Conservation (phyloP, 2,329 filamentous ascomycete genomes). For the Aureobasidium sp. region DNA sequence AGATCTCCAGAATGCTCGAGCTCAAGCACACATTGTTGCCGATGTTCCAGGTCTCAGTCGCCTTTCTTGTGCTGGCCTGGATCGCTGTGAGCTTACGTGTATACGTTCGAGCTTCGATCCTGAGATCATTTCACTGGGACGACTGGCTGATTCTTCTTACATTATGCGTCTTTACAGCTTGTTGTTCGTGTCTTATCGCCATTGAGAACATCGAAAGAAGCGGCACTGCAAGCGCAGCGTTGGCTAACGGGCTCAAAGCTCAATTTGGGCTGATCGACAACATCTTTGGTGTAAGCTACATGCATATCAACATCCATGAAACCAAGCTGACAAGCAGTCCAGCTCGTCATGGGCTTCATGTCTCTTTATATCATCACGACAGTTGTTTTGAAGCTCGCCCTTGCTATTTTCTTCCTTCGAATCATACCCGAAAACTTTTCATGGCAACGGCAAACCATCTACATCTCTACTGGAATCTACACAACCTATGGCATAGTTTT, state of each 20-base stretch:
- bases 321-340: constrained; percentile 39
- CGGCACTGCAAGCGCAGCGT: neutral
- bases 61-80: constrained; percentile 30
- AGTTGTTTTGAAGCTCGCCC: constrained; percentile 36
- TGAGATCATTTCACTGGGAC: constrained; percentile 28
- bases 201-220: constrained; percentile 7
- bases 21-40: neutral
- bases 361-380: constrained; percentile 36
- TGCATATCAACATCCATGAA: constrained; percentile 23
- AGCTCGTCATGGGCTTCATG: constrained; percentile 40
- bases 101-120: constrained; percentile 27
- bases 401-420: constrained; percentile 36
- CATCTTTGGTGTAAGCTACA: constrained; percentile 43
- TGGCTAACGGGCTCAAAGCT: neutral
- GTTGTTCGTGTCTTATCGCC: constrained; percentile 28
- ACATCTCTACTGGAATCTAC: constrained; percentile 23
- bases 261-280: constrained; percentile 26
- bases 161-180: constrained; percentile 28
- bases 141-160: constrained; percentile 32
- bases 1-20: neutral
- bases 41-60: constrained; percentile 24
- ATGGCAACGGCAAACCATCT: constrained; percentile 26
- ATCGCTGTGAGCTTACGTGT: constrained; percentile 28
- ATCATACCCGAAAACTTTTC: constrained; percentile 24
- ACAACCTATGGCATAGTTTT: constrained; percentile 43